Evolutionary conservation across 2,329 filamentous ascomycete species (phyloP), one percentile per base, ranked within the genome.

Genomic region (Boeremia exigua): DNA sequence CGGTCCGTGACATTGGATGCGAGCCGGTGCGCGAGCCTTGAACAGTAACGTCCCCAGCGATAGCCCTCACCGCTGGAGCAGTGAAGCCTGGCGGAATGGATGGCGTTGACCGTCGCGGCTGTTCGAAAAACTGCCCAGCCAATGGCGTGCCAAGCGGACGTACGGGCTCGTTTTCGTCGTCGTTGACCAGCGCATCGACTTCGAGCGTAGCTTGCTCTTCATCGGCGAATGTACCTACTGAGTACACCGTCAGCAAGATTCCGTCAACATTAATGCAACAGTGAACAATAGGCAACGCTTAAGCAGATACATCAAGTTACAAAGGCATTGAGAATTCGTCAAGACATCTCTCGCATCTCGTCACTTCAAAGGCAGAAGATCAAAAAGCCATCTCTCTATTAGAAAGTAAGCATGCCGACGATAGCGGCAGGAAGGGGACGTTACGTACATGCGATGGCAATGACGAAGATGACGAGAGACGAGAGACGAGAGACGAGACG

Each of bases 151-250:
- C 57, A 23, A 61, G 58, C 34, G 33, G 58, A 27, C 58, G 84
- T 77, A 55, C 47, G 47, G 58, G 63, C 60, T 67, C 67, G 29
- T 61, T 56, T 5, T 74, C 69, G 28, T 60, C 59, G 39, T 91
- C 88, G 19, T 86, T 84, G 11, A 91, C 88, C 4, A 91, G 77
- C 3, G 86, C 86, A 70, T 90, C 88, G 36, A 91, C 84, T n/a
- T 84, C 87, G 38, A 80, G 80, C 2, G 80, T 82, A 11, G 82
- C 86, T 61, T 88, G 86, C 58, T 87, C 85, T 40, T 88, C 78
- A 10, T 82, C 83, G 54, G 80, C 78, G 37, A 78, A 70, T 45
- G 86, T 83, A 67, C 89, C 86, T 75, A 88, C 87, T 90, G 58
- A 59, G 42, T 53, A 60, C 43, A 67, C 66, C 66, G 73, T 84